Conservation (phyloP, 345 rosid genomes). For the Ceriops zippeliana region DNA sequence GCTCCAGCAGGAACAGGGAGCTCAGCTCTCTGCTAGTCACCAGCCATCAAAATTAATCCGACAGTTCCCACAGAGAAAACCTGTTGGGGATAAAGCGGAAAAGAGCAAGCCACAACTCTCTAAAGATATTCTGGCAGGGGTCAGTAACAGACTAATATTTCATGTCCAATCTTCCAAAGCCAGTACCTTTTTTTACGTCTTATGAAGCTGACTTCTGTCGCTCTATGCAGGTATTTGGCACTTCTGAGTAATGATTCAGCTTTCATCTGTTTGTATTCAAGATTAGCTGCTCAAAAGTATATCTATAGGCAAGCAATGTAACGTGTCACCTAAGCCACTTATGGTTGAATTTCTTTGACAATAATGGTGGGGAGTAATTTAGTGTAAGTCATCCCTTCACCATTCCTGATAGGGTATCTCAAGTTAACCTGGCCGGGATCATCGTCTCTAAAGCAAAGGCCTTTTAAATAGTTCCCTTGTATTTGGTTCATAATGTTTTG, state of each 20-base stretch:
- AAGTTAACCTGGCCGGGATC: too few relatives aligned
- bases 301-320: neutral
- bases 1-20: constrained; percentile 42
- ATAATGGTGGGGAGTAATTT: too few relatives aligned
- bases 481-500: too few relatives aligned
- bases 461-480: too few relatives aligned
- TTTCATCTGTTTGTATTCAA: neutral
- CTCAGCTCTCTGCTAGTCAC: constrained; percentile 31
- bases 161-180: neutral
- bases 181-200: neutral
- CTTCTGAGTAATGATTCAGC: constrained; percentile 21
- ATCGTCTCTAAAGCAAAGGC: too few relatives aligned
- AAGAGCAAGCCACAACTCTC: constrained; percentile 61
- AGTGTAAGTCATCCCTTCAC: too few relatives aligned
- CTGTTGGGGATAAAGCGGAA: constrained; percentile 43
- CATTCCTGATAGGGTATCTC: too few relatives aligned
- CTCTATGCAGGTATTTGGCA: constrained; percentile 51
- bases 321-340: neutral
- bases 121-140: constrained; percentile 62
- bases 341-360: neutral
- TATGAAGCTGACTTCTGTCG: constrained; percentile 5
- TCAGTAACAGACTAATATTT: constrained; percentile 26
- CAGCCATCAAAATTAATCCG: constrained; percentile 44
- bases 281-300: neutral
- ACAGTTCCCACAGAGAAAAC: constrained; percentile 63